phyloP scores from a whole-genome alignment of 306 rosid genomes.

The Alnus glutinosa region DNA sequence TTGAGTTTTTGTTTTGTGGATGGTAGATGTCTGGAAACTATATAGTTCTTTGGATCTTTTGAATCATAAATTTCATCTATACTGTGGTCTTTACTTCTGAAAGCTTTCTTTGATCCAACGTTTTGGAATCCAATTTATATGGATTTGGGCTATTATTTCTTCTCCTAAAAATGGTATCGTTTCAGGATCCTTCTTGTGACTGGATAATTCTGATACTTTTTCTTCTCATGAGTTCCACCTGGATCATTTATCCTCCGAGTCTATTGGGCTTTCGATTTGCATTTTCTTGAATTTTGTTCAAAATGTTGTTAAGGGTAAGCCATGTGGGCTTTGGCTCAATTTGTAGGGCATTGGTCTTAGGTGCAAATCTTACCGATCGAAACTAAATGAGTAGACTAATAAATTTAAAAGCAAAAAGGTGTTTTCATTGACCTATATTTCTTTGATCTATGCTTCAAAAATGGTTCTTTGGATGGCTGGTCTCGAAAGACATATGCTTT shows the following conservation, averaged over 20 bases:
- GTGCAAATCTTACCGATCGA: neutral
- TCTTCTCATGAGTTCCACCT: neutral
- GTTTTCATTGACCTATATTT: neutral
- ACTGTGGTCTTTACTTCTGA: neutral
- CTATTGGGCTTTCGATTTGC: neutral
- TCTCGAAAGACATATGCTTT: neutral
- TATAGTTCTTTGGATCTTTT: slow-evolving; percentile 8
- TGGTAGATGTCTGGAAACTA: slow-evolving; percentile 7
- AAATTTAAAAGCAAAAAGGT: neutral
- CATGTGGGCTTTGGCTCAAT: neutral
- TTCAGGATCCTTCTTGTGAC: neutral
- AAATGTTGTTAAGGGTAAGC: neutral
- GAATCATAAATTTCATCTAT: neutral
- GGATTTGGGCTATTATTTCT: neutral
- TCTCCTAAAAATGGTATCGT: neutral
- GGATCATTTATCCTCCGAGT: neutral
- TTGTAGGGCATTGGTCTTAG: neutral
- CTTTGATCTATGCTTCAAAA: neutral
- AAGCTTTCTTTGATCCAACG: neutral
- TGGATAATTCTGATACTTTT: neutral
- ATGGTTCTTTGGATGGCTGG: slow-evolving; percentile 1
- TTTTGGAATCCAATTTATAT: neutral
- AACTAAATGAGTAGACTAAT: neutral
- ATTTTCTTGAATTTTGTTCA: neutral
- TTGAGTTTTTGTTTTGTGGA: neutral